phyloP scores from a whole-genome alignment of 768 basidiomycete genomes.

The Stropharia rugosoannulata region DNA sequence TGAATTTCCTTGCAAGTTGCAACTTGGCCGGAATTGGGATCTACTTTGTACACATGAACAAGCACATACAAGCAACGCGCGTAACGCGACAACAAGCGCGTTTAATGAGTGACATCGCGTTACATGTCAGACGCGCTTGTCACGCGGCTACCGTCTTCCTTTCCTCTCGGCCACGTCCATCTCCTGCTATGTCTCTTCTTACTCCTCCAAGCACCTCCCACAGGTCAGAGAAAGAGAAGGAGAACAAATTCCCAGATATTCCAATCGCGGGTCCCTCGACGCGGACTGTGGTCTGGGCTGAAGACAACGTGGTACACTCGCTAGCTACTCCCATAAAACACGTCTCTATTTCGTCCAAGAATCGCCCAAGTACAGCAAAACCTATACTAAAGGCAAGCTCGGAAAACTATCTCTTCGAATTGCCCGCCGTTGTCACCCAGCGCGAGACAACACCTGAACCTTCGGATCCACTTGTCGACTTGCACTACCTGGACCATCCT shows the following conservation, averaged over 20 bases:
- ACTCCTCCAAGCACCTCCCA: constrained; percentile 65
- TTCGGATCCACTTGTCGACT: constrained; percentile 58
- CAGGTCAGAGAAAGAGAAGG: constrained; percentile 47
- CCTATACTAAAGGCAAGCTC: constrained; percentile 67
- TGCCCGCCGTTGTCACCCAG: constrained; percentile 33
- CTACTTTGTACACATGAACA: constrained; percentile 13
- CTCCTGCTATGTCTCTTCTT: constrained; percentile 43
- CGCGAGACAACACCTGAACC: constrained; percentile 82
- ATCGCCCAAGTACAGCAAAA: constrained; percentile 41
- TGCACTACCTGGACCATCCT: constrained; percentile 64
- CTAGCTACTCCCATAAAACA: constrained; percentile 32
- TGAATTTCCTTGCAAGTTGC: too few species aligned
- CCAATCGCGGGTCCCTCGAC: constrained; percentile 23
- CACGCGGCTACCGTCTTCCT: constrained; percentile 17
- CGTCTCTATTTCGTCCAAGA: constrained; percentile 28
- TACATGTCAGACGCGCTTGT: constrained; percentile 17
- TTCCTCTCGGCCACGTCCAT: constrained; percentile 13
- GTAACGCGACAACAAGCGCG: constrained; percentile 31
- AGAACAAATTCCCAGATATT: constrained; percentile 31
- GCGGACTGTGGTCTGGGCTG: constrained; percentile 48
- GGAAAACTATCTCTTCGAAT: constrained; percentile 29
- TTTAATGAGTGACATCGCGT: constrained; percentile 34
- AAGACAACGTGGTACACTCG: constrained; percentile 45
- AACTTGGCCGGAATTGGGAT: too few species aligned
- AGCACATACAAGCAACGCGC: constrained; percentile 32